Evolutionary conservation across 805 yeast genomes (phyloP), one percentile per base, ranked within the genome.

Genomic region (Cyberlindnera americana): DNA sequence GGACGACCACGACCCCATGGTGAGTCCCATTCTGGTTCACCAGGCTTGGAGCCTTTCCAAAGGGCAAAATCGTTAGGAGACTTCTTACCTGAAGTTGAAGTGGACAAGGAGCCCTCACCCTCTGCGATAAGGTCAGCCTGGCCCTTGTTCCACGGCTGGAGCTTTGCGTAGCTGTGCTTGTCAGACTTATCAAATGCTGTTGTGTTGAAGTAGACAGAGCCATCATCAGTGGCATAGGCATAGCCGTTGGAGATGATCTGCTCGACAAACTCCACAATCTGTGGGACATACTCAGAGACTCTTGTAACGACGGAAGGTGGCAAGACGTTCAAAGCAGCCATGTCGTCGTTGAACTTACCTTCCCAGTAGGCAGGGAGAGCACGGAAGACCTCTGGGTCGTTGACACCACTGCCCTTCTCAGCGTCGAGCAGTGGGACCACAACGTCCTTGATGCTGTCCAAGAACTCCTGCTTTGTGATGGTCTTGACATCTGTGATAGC

Each of bases 1-100:
- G 99, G 99, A 62, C 99, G 82, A 38, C 99, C 99, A 43, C 71
- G 71, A 19, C 99, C 99, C 98, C 98, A 93, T 19, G 91, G 90
- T 2, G 96, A 87, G 6, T 72, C 76, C 98, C 98, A 93, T 34
- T 79, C 75, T 18, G 99, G 99, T 66, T 93, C 99, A 53, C 99
- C 99, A 7, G 95, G 91, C 60, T 93, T 93, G 7, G 95, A 84
- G 0, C 90, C 78, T 61, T 93, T 93, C 99, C 99, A 93, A 25
- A 93, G 72, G 1, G 99, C 99, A 65, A 93, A 93, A 62, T 93
- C 99, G 17, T 86, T 83, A 3, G 83, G 63, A 40, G 79, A 81
- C 52, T 71, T 75, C 65, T 93, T 91, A 18, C 83, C 79, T 29
- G 69, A 69, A 11, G 72, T 64, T 14, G 53, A 68, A 40, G 63